These are phyloP conservation scores for Yamadazyma buinensis DNA, from an alignment of 1,139 yeast genomes.

Conservation along the genomic window DNA sequence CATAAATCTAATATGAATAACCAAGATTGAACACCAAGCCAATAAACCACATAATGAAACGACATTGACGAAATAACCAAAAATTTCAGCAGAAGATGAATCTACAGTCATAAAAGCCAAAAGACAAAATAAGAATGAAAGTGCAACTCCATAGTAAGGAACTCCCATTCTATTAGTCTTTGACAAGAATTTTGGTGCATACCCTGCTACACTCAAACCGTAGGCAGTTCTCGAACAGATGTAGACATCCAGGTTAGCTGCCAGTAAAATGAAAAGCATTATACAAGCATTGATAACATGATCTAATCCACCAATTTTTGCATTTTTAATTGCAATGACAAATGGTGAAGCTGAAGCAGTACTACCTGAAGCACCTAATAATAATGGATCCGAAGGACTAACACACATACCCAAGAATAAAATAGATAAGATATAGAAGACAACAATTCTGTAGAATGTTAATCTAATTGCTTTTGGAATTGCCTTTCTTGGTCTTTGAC, in stretches of 20 bases:
- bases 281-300: constrained; percentile 46
- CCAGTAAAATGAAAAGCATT: constrained; percentile 42
- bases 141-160: constrained; percentile 33
- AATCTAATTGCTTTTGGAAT: constrained; percentile 75
- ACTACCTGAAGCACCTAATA: constrained; percentile 39
- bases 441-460: constrained; percentile 70
- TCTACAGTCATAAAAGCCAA: constrained; percentile 62
- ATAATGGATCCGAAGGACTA: constrained; percentile 56
- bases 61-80: constrained; percentile 66
- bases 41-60: constrained; percentile 62
- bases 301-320: constrained; percentile 39
- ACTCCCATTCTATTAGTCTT: constrained; percentile 37
- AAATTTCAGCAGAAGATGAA: constrained; percentile 51
- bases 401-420: constrained; percentile 70
- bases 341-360: constrained; percentile 80
- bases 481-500: constrained; percentile 68
- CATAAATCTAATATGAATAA: constrained; percentile 61
- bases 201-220: constrained; percentile 44
- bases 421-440: constrained; percentile 65
- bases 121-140: constrained; percentile 45
- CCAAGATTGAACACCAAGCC: constrained; percentile 64
- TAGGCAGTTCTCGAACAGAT: constrained; percentile 45
- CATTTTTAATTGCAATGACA: constrained; percentile 47
- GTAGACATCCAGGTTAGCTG: constrained; percentile 48
- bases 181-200: constrained; percentile 50